These are phyloP conservation scores for Daldinia caldariorum DNA, from an alignment of 495 filamentous ascomycete genomes.

Conservation along the genomic window DNA sequence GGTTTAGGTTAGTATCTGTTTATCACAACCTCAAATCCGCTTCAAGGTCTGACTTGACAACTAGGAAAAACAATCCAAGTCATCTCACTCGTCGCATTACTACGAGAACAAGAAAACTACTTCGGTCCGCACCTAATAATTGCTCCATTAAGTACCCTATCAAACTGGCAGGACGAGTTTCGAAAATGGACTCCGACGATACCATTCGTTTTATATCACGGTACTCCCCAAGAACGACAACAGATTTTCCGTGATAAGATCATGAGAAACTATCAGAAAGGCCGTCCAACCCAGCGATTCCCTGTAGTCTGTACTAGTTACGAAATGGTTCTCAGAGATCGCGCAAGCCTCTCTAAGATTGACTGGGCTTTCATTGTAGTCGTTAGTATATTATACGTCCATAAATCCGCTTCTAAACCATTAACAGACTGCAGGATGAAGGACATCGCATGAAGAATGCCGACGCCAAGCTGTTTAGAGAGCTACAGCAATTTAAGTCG, in stretches of 20 bases:
- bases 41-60: conserved; percentile 21
- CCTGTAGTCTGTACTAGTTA: conserved; percentile 94
- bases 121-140: conserved; percentile 87
- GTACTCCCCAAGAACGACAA: conserved; percentile 75
- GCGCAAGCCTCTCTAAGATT: conserved; percentile 78
- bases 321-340: conserved; percentile 93
- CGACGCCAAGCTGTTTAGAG: conserved; percentile 88
- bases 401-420: not conserved
- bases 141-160: conserved; percentile 89
- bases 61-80: conserved; percentile 88
- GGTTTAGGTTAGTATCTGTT: conserved; percentile 70
- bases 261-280: conserved; percentile 62
- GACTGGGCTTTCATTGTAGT: conserved; percentile 98
- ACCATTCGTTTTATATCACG: conserved; percentile 90
- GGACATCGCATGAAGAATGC: conserved; percentile 98
- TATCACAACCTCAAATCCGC: not conserved
- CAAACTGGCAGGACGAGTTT: conserved; percentile 98
- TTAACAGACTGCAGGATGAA: conserved; percentile 70
- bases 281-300: conserved; percentile 68
- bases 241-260: conserved; percentile 73
- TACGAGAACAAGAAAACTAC: conserved; percentile 84
- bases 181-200: conserved; percentile 86
- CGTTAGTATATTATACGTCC: conserved; percentile 57
- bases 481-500: conserved; percentile 85
- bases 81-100: conserved; percentile 87